These are phyloP conservation scores for Ophiostoma ips DNA, from an alignment of 2,329 filamentous ascomycete species.

Conservation along the genomic window DNA sequence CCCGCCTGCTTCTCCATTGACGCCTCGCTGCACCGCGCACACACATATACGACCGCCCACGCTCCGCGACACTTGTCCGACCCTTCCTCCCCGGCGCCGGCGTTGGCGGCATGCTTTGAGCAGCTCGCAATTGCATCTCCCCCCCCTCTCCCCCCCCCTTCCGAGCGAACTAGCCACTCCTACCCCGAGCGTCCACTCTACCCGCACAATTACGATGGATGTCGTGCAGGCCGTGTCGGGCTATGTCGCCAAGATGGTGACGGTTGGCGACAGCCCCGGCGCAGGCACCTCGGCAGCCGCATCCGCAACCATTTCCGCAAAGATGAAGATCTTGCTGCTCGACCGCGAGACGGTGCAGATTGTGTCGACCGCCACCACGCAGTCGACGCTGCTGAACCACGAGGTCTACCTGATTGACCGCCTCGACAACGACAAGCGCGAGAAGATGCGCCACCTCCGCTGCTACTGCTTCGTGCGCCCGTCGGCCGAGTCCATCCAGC, in stretches of 20 bases:
- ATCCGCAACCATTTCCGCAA: constrained; percentile 48
- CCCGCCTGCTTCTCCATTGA: too few relatives aligned
- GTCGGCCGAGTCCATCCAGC: constrained; percentile 82
- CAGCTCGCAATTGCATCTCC: too few relatives aligned
- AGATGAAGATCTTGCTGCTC: constrained; percentile 96
- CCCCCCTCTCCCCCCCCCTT: too few relatives aligned
- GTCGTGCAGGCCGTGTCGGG: constrained; percentile 83
- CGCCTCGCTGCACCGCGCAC: too few relatives aligned
- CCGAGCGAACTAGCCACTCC: too few relatives aligned
- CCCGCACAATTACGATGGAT: constrained; percentile 68
- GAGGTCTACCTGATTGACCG: constrained; percentile 97
- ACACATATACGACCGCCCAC: too few relatives aligned
- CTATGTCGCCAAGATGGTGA: constrained; percentile 95
- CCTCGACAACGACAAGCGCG: constrained; percentile 73
- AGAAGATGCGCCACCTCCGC: constrained; percentile 95
- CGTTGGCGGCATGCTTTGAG: too few relatives aligned
- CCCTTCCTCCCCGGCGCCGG: too few relatives aligned
- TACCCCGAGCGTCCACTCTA: too few relatives aligned
- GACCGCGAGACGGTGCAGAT: constrained; percentile 91
- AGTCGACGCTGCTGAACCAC: constrained; percentile 86
- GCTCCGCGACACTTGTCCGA: too few relatives aligned
- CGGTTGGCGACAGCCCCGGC: constrained; percentile 56
- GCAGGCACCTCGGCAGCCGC: constrained; percentile 51
- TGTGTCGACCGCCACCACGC: constrained; percentile 87
- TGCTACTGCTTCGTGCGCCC: constrained; percentile 90